Evolutionary conservation across 2,329 filamentous ascomycete species (phyloP), one percentile per base, ranked within the genome.

Genomic region (Periconia sp.): DNA sequence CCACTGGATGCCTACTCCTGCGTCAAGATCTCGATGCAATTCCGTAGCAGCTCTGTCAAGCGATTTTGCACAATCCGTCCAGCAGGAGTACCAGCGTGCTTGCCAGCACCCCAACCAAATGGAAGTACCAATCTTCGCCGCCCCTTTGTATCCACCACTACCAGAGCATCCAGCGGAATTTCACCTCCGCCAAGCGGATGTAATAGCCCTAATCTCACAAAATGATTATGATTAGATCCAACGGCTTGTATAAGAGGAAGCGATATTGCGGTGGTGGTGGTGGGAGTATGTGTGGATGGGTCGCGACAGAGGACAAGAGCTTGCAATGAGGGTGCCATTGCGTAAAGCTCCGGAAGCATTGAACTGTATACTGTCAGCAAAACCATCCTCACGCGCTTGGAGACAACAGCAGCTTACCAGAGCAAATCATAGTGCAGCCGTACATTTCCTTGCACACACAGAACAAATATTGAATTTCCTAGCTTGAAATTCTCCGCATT

Each of bases 151-250:
- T 76, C 73, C 3, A 75, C 43, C 2, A 76, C 66, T 4, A 74
- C 72, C n/a, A 76, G 57, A 4, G 73, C 72, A 46, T 76, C 73
- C 9, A 76, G 54, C 2, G 71, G 71, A 16, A 65, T 58, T 31
- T 71, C 69, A 2, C 73, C 73, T 39, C 72, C 73, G 28, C 73
- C 73, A 3, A 75, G 61, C 2, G 73, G 73, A 46, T 76, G 73
- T 17, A 75, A 54, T 5, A 76, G 59, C 6, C 73, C 73, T 13
- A 76, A 50, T 12, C 63, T 57, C 37, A 72, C 53, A 43, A 71
- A 70, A 40, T 69, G 67, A 37, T 70, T 72, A 32, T 65, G 56
- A 4, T 59, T 50, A 1, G 63, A 56, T 3, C 56, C 59, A 9
- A 63, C 53, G 7, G 65, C 66, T 43, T 66, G 65, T 32, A 69